Evolutionary conservation across 2,329 filamentous ascomycete genomes (phyloP), one percentile per base, ranked within the genome.

Genomic region (Cytospora mali): DNA sequence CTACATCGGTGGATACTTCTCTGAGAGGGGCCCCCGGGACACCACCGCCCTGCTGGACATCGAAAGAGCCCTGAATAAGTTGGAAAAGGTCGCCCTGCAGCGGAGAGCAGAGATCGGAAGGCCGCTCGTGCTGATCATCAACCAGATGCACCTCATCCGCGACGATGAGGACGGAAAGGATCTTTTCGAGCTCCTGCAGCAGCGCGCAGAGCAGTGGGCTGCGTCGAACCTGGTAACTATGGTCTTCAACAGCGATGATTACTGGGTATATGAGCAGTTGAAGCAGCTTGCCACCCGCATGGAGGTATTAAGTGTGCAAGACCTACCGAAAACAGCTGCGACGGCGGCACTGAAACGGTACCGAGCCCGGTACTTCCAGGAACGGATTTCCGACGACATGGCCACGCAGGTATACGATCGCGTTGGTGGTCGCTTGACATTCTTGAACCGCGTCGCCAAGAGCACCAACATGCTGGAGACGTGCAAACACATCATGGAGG

Each of bases 221-320:
- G 95, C 94, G 1, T 87, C 91, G 23, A 94, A 92, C 67, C 83
- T 99, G 10, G 91, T 96, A 31, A 98, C 95, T 1, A 85, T 92
- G 81, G 88, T 99, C 35, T 93, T 99, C 78, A 98, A 97, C 76
- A 93, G 88, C 59, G 95, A 99, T 75, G 95, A 98, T 73, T 99
- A 97, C 77, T 99, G 95, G 95, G 91, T 99, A 0, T 98, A 97
- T 71, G 95, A 99, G 75, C 86, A 93, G 16, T 79, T 99, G 58
- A 97, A 97, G 80, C 89, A 92, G 73, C 89, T 97, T 64, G 92
- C 93, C 3, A 97, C 93, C 2, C 87, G 95, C 52, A 96, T 99
- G 92, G 93, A 97, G 72, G 90, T 99, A 5, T 88, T 96, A 42
- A 87, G 92, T 10, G 88, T 99, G 49, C 83, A 85, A 5, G 95